Percentiles rank a stretch among this genome's conserved stretches.
Evolutionary conservation across 108 stramenopile genomes (phyloP).

Genomic region (Pelagomonas calceolata): DNA sequence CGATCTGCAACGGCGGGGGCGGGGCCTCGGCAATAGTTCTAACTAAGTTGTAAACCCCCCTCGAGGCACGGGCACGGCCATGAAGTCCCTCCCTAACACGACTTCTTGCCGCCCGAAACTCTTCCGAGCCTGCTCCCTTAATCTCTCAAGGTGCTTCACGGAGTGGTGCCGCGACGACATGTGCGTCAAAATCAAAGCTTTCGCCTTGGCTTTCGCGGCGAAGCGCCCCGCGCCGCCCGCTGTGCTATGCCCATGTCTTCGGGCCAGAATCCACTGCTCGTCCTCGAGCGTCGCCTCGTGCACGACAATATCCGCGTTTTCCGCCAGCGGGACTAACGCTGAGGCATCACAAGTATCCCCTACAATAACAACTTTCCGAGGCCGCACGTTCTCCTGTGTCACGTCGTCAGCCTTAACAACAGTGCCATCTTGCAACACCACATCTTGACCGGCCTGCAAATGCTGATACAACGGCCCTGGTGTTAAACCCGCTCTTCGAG

Average conservation of each 20-base stretch:
- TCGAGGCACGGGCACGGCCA: background rate
- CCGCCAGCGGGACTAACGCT: background rate
- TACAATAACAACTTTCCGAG: conserved; percentile 5
- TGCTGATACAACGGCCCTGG: conserved; percentile 14
- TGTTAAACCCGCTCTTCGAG: conserved; percentile 1
- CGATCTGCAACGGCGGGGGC: conserved; percentile 96
- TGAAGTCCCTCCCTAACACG: background rate
- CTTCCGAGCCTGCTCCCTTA: background rate
- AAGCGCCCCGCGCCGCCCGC: conserved; percentile 12
- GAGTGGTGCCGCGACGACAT: too few relatives aligned
- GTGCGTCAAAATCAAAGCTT: conserved; percentile 13
- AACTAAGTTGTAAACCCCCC: too few relatives aligned
- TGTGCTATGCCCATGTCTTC: conserved; percentile 6
- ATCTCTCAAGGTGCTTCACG: too few relatives aligned
- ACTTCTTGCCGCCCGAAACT: background rate
- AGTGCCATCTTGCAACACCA: conserved; percentile 12
- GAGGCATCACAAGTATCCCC: conserved; percentile 11
- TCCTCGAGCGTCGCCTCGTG: conserved; percentile 21
- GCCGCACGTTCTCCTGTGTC: background rate
- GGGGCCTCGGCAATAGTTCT: conserved; percentile 89
- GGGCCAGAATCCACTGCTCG: background rate
- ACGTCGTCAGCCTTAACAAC: conserved; percentile 7
- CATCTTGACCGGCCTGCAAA: conserved; percentile 19
- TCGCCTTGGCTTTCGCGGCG: background rate
- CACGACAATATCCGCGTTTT: conserved; percentile 11